Conservation (phyloP, 805 yeast species). For the Peterozyma toletana region DNA sequence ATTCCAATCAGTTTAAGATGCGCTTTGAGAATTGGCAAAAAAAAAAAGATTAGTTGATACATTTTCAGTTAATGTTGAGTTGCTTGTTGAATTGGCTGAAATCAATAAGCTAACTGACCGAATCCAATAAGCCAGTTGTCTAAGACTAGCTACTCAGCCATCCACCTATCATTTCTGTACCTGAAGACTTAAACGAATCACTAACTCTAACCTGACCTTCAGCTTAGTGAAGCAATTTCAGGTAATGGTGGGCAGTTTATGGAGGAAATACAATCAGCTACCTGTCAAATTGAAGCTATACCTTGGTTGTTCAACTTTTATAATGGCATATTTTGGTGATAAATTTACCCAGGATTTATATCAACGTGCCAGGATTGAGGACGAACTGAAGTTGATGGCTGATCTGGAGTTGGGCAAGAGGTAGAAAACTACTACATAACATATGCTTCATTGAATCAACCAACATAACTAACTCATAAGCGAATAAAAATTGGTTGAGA, state of each 20-base stretch:
- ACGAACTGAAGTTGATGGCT: slow-evolving; percentile 10
- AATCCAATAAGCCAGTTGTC: too few species aligned
- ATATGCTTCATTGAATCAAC: background rate
- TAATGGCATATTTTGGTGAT: slow-evolving; percentile 22
- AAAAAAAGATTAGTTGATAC: background rate
- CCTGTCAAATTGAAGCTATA: slow-evolving; percentile 22
- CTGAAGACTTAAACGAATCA: too few species aligned
- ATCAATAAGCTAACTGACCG: too few species aligned
- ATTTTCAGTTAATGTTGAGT: background rate
- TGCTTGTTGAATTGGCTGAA: background rate
- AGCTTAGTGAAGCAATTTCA: too few species aligned
- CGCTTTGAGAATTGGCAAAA: background rate
- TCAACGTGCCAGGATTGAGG: slow-evolving; percentile 22
- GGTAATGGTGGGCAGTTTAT: slow-evolving; percentile 1
- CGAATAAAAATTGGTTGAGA: background rate
- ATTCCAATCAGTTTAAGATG: too few species aligned
- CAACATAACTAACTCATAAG: background rate
- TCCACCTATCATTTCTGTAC: too few species aligned
- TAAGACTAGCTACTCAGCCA: too few species aligned
- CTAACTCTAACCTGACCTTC: too few species aligned
- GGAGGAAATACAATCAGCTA: slow-evolving; percentile 15
- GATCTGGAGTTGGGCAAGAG: slow-evolving; percentile 14
- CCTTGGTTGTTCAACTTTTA: slow-evolving; percentile 22
- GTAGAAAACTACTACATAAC: slow-evolving; percentile 20
- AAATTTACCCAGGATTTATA: slow-evolving; percentile 18